phyloP scores from a whole-genome alignment of 2,329 filamentous ascomycete species.

The Thielaviopsis musarum region DNA sequence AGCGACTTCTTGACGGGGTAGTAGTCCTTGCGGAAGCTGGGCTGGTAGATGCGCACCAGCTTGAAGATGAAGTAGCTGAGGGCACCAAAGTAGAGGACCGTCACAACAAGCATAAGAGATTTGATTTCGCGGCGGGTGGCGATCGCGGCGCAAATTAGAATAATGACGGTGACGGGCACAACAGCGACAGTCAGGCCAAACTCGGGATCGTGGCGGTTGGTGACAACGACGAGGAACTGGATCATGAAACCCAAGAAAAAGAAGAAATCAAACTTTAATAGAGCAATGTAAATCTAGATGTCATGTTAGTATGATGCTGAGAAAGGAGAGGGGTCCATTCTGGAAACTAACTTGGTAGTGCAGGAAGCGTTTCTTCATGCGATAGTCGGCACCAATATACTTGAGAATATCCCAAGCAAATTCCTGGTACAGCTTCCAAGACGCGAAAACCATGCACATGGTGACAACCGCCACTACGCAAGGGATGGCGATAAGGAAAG shows the following conservation, averaged over 20 bases:
- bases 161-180: constrained; percentile 77
- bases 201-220: constrained; percentile 50
- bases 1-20: constrained; percentile 65
- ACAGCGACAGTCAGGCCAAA: constrained; percentile 77
- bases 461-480: constrained; percentile 65
- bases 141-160: constrained; percentile 69
- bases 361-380: constrained; percentile 91
- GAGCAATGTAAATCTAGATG: constrained; percentile 81
- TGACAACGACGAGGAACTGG: constrained; percentile 89
- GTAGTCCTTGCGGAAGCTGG: constrained; percentile 44
- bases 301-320: background rate
- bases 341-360: constrained; percentile 64
- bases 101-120: constrained; percentile 57
- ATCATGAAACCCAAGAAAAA: constrained; percentile 98
- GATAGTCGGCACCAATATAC: constrained; percentile 91
- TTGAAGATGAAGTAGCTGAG: constrained; percentile 97
- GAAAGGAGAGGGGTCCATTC: background rate
- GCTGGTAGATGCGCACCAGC: constrained; percentile 83
- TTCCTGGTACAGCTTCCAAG: constrained; percentile 95
- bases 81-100: constrained; percentile 74
- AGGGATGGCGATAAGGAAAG: constrained; percentile 73
- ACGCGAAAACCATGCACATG: constrained; percentile 53
- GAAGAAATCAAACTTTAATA: constrained; percentile 99
- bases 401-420: constrained; percentile 99
- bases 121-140: constrained; percentile 70